Evolutionary conservation across 1,284 basidiomycete species (phyloP).

Genomic region (Hortiboletus rubellus): DNA sequence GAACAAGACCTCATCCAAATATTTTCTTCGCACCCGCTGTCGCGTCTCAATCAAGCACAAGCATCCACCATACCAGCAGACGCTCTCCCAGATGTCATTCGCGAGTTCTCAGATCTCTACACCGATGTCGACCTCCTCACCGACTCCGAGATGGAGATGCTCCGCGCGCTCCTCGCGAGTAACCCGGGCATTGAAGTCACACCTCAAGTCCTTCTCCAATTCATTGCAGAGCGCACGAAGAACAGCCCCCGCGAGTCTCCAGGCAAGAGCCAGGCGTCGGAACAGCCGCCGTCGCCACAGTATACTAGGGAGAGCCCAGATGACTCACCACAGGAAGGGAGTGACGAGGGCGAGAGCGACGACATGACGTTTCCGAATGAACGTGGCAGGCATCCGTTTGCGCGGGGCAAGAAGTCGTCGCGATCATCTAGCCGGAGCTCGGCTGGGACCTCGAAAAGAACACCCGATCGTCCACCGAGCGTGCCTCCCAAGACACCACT

Average conservation of each 20-base stretch:
- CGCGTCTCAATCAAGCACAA: conserved; percentile 53
- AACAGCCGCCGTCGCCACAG: conserved; percentile 24
- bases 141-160: conserved; percentile 55
- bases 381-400: conserved; percentile 37
- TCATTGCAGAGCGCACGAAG: conserved; percentile 64
- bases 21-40: conserved; percentile 61
- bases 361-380: conserved; percentile 33
- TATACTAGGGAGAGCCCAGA: conserved; percentile 30
- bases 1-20: conserved; percentile 63
- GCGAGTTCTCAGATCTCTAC: conserved; percentile 57
- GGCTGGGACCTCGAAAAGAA: conserved; percentile 22
- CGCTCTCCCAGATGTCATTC: conserved; percentile 65
- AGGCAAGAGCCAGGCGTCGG: conserved; percentile 27
- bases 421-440: conserved; percentile 59
- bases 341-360: conserved; percentile 28
- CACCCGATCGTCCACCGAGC: conserved; percentile 46
- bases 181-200: conserved; percentile 69
- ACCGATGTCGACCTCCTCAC: conserved; percentile 58
- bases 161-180: conserved; percentile 53
- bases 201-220: conserved; percentile 60
- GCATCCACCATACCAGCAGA: conserved; percentile 64
- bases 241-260: conserved; percentile 45
- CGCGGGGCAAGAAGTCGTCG: conserved; percentile 29
- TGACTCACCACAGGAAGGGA: conserved; percentile 33
- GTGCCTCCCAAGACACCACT: conserved; percentile 50